phyloP scores from a whole-genome alignment of 2,329 filamentous ascomycete genomes.

The Microdochium paspali region DNA sequence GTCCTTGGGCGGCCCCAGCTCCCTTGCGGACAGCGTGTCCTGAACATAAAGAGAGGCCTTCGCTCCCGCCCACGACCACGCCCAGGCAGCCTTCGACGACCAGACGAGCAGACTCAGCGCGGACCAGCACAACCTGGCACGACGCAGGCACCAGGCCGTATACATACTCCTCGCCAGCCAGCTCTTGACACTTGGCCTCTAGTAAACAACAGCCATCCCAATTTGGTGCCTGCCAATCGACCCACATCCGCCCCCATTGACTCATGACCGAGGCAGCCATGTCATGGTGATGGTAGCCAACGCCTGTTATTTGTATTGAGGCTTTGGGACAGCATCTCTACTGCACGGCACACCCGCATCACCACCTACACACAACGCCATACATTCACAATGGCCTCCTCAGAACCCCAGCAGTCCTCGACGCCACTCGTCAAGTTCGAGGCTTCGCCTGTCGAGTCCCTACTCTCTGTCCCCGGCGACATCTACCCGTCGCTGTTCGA shows the following conservation, averaged over 20 bases:
- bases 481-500: slow-evolving; percentile 39
- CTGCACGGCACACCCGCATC: slow-evolving; percentile 9
- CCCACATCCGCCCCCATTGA: slow-evolving; percentile 3
- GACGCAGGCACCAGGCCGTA: not conserved
- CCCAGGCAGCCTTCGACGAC: not conserved
- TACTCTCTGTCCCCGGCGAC: slow-evolving; percentile 40
- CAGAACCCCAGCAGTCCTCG: slow-evolving; percentile 25
- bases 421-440: slow-evolving; percentile 40
- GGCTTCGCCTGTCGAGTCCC: slow-evolving; percentile 43
- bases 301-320: slow-evolving; percentile 24
- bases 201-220: not conserved
- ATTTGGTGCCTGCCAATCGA: slow-evolving; percentile 2
- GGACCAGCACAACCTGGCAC: not conserved
- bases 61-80: not conserved
- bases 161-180: not conserved
- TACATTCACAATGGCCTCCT: slow-evolving; percentile 27
- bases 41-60: slow-evolving; percentile 8
- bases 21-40: slow-evolving; percentile 11
- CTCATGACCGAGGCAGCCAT: slow-evolving; percentile 13
- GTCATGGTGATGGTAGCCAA: slow-evolving; percentile 7
- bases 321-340: slow-evolving; percentile 27
- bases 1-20: not conserved
- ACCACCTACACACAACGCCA: slow-evolving; percentile 2
- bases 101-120: not conserved
- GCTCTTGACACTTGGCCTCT: slow-evolving; percentile 1